Conservation (phyloP, 2,329 filamentous ascomycete species). For the Beauveria medogensis region DNA sequence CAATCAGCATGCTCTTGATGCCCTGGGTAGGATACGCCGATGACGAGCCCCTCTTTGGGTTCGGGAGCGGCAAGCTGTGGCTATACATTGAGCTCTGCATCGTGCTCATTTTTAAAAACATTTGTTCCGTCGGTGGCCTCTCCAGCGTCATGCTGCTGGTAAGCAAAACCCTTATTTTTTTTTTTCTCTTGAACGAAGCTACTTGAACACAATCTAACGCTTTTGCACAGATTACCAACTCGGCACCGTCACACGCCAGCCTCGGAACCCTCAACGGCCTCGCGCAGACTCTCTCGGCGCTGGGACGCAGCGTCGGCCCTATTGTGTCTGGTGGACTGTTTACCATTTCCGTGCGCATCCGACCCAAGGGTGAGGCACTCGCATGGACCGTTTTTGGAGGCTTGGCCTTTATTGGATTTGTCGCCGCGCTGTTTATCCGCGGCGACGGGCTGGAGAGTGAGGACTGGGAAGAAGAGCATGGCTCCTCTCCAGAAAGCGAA, state of each 20-base stretch:
- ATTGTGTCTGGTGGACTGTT: constrained; percentile 85
- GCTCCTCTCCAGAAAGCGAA: not conserved
- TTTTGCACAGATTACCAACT: constrained; percentile 75
- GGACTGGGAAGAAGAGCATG: constrained; percentile 33
- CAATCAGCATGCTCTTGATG: constrained; percentile 76
- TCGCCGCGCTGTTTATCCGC: constrained; percentile 70
- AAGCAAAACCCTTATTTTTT: constrained; percentile 25
- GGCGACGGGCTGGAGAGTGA: constrained; percentile 54
- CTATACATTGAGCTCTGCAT: constrained; percentile 74
- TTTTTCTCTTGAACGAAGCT: not conserved
- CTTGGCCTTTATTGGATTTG: constrained; percentile 70
- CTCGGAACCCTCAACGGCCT: constrained; percentile 88
- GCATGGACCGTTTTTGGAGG: constrained; percentile 85
- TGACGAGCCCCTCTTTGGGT: constrained; percentile 43
- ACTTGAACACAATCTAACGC: not conserved
- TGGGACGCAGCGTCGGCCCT: constrained; percentile 79
- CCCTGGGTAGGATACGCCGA: constrained; percentile 80
- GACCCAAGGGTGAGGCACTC: constrained; percentile 74
- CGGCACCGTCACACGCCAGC: constrained; percentile 74
- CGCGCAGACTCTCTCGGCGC: constrained; percentile 87
- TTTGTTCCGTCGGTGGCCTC: constrained; percentile 80
- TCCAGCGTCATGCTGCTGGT: constrained; percentile 84
- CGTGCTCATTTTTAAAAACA: constrained; percentile 79
- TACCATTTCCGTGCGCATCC: constrained; percentile 63
- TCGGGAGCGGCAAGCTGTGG: constrained; percentile 57